These are phyloP conservation scores for Conringia planisiliqua DNA, from an alignment of 345 rosid genomes.

Conservation along the genomic window DNA sequence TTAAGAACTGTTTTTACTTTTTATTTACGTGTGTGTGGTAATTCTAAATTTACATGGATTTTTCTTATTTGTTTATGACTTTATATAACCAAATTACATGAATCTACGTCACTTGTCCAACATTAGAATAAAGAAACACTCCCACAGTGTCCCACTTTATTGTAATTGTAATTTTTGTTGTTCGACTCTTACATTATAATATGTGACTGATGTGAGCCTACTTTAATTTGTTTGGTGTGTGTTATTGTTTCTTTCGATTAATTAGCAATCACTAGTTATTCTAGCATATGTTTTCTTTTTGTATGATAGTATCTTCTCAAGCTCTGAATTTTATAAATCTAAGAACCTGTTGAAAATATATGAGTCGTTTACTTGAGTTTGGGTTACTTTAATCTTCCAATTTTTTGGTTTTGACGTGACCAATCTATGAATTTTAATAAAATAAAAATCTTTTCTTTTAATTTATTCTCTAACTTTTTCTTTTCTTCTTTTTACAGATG, in stretches of 20 bases:
- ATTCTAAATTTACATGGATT: neutral
- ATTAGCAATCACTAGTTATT: neutral
- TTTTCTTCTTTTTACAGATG: too few relatives aligned
- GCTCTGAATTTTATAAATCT: too few relatives aligned
- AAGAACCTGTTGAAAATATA: too few relatives aligned
- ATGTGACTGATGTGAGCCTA: neutral
- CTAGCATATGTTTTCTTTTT: neutral
- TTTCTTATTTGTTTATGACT: neutral
- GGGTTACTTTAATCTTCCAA: too few relatives aligned
- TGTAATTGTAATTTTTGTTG: neutral
- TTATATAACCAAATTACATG: neutral
- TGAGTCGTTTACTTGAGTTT: too few relatives aligned
- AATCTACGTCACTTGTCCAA: neutral
- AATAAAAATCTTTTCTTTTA: too few relatives aligned
- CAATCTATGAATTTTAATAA: too few relatives aligned
- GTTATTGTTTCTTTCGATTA: constrained; percentile 16
- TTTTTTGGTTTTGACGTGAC: too few relatives aligned
- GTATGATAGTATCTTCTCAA: too few relatives aligned
- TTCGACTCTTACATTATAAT: neutral
- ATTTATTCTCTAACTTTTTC: too few relatives aligned
- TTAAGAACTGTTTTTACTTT: neutral
- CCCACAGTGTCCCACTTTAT: neutral
- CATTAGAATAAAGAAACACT: neutral
- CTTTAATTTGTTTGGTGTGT: constrained; percentile 25
- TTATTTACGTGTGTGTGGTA: neutral